Base-by-base conservation (phyloP, 179 eudicot species). In the Silene coronaria region DNA sequence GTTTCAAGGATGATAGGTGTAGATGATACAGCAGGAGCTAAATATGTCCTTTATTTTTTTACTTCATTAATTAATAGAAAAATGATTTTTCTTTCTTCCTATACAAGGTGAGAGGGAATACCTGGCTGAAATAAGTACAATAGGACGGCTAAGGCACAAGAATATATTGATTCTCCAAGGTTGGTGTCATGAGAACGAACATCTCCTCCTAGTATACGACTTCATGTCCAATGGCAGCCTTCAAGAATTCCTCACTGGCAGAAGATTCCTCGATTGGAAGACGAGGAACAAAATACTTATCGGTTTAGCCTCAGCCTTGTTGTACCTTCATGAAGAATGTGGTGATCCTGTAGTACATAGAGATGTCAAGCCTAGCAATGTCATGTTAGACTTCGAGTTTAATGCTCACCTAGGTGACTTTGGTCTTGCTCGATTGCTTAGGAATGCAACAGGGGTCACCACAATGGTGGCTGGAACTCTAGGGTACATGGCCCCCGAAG, bases 211-310 rank as follows among this genome's bases (percentile, higher is more conserved):
- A 8, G 92, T 90, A 4, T 90, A 90, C n/a, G 92, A 89, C 7
- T 90, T 71, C 83, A 90, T 91, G 96, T 83, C 91, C 2, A 91
- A 91, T 21, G 82, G 89, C 17, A 91, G 96, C 82, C 90, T 91
- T 7, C 91, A 91, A 26, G 83, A 73, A 1, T 86, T 82, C 84
- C 81, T 88, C 2, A 64, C 45, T 24, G 88, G 88, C 0, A 76
- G 80, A 51, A 16, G 58, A 16, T 62, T 81, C 16, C 86, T 90
- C 7, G 82, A 86, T 19, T 89, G 92, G 90, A 65, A 79, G 36
- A 83, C 83, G 0, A 80, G 96, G 67, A 79, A 81, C 85, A 87
- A 89, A 0, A 71, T 91, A 12, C 78, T 89, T 1, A 32, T 74
- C 0, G 96, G 96, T 12, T 58, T 91, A 28, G 93, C 91, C 34